Evolutionary conservation across 169 alveolate species (phyloP), one percentile per base, ranked within the genome.

Genomic region (Eimeria zaria): DNA sequence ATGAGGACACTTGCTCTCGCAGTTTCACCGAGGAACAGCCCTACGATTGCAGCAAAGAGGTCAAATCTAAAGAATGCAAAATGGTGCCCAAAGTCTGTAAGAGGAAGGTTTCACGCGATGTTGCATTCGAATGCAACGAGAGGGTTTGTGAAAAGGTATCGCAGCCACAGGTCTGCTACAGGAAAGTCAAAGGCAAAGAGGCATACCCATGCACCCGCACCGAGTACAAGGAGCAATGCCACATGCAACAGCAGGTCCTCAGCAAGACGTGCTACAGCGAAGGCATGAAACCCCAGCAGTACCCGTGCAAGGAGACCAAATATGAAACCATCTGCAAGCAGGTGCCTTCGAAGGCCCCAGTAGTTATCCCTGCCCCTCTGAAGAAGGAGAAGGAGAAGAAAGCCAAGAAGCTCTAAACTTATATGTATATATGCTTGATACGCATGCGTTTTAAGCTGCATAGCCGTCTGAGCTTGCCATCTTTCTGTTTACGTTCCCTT

Each of bases 371-470:
- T 11, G 67, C 94, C 81, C 94, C 94, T 41, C 24, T 64, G 30
- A 46, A 33, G 64, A 62, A 60, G 51, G 76, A 58, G 48, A 87
- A 87, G 81, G 94, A 87, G 62, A 87, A 87, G 71, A 87, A 87
- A 48, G 91, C 58, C 78, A 87, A 87, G 83, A 60, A 87, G 46
- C 67, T 46, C 88, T 78, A 51, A 78, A 51, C 67, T n/a, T 14
- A 78, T 22, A 3, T 8, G 12, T 85, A 24, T 60, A 22, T 84
- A 8, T 87, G 94, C 78, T 60, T 33, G 81, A 51, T 62, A 60
- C 83, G 94, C 94, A 62, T 87, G 94, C 94, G 94, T 87, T 87
- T 87, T 87, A 87, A 87, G 94, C 94, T 87, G 94, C 94, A 87
- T 55, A 87, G 81, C 94, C 94, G 36, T 33, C 30, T 80, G 60